Evolutionary conservation across 2,329 filamentous ascomycete genomes (phyloP).

Genomic region (Aphanocladium album): DNA sequence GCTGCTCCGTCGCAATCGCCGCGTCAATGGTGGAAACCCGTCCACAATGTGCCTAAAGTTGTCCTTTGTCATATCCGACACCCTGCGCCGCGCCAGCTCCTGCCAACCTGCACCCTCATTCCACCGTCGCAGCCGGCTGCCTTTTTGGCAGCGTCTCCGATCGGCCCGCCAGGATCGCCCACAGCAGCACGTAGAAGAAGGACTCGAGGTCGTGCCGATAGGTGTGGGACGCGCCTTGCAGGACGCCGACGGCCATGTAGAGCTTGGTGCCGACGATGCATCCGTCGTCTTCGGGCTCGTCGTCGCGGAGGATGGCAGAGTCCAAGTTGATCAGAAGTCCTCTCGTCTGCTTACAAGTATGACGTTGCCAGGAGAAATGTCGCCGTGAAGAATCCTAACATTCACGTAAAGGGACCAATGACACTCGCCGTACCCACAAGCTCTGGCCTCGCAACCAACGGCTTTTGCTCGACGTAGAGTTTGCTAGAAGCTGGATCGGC

Average conservation of each 20-base stretch:
- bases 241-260: slow-evolving; percentile 24
- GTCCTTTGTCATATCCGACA: background rate
- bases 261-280: slow-evolving; percentile 15
- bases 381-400: slow-evolving; percentile 15
- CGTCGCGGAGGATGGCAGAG: slow-evolving; percentile 13
- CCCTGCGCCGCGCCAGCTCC: background rate
- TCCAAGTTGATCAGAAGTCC: slow-evolving; percentile 21
- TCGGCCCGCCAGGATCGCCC: slow-evolving; percentile 11
- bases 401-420: slow-evolving; percentile 16
- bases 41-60: background rate
- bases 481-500: background rate
- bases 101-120: background rate
- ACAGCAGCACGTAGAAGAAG: slow-evolving; percentile 23
- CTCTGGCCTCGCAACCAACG: background rate
- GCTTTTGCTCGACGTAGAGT: background rate
- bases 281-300: slow-evolving; percentile 2
- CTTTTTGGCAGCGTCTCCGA: background rate
- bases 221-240: slow-evolving; percentile 11
- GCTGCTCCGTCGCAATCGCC: background rate
- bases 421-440: slow-evolving; percentile 8
- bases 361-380: slow-evolving; percentile 19
- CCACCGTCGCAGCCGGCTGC: background rate
- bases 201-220: slow-evolving; percentile 26
- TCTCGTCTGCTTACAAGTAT: slow-evolving; percentile 13
- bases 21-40: background rate